Evolutionary conservation across 2,329 filamentous ascomycete species (phyloP), one percentile per base, ranked within the genome.

Genomic region (Simplicillium aogashimaense): DNA sequence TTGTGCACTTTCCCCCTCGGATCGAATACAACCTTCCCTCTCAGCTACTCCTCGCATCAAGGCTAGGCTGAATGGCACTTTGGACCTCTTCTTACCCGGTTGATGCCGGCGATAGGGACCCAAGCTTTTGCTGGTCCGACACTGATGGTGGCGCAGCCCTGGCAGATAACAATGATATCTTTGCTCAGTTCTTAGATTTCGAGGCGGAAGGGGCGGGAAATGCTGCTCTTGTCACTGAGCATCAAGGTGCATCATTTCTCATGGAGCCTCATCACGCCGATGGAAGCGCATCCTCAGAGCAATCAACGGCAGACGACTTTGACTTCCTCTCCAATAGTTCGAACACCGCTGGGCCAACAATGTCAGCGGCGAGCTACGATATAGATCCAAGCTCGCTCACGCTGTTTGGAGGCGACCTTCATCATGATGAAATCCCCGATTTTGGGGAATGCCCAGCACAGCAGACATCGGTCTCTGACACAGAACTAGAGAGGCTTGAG

Each of bases 401-500:
- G 33, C 45, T 58, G 29, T 38, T 40, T 32, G 25, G 36, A 34
- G 36, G 42, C n/a, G 35, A 35, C 14, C 39, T 29, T 13, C 12
- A 18, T 8, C 29, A 34, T 34, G n/a, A 9, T 13, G 20, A 9
- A 29, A 29, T 9, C 28, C 32, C 37, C 25, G 37, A 37, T 30
- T 37, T 37, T 18, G 28, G 32, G 10, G 29, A 16, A 25, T 16
- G 17, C 20, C 25, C 13, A 31, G 12, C 20, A 14, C 35, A 35
- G n/a, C 17, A 13, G 30, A 33, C 41, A 12, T 20, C 64, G 42
- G 65, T 70, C 53, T 70, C 67, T 3, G 66, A 71, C 45, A 64
- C 65, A 30, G 67, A 70, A 47, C 55, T 71, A n/a, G 58, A 67
- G 8, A 57, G 60, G 25, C 57, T 71, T 3, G 65, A 69, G 46